phyloP scores from a whole-genome alignment of 2,329 filamentous ascomycete species.

The Aureobasidium subglaciale region DNA sequence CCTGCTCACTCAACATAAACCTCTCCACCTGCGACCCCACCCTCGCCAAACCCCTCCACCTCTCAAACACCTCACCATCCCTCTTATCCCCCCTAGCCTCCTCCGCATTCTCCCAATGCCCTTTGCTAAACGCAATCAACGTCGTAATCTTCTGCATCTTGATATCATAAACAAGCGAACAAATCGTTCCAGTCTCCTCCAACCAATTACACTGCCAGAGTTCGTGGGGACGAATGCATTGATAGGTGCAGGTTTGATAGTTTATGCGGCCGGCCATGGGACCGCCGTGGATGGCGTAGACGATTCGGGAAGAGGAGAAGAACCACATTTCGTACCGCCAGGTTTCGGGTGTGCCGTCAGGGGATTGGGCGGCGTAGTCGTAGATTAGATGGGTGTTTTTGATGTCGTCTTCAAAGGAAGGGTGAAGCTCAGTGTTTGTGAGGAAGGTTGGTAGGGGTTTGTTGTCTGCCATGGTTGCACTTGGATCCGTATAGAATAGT shows the following conservation, averaged over 20 bases:
- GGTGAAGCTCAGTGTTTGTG: constrained; percentile 23
- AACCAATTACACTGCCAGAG: constrained; percentile 57
- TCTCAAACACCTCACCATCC: constrained; percentile 42
- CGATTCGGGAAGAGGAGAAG: constrained; percentile 43
- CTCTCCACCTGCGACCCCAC: constrained; percentile 46
- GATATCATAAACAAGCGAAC: constrained; percentile 52
- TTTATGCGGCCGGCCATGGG: constrained; percentile 52
- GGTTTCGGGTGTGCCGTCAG: constrained; percentile 46
- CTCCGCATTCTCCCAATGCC: constrained; percentile 47
- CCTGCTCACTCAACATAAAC: constrained; percentile 48
- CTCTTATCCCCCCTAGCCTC: constrained; percentile 52
- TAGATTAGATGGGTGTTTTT: constrained; percentile 50
- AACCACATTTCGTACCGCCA: constrained; percentile 59
- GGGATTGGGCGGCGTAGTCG: constrained; percentile 45
- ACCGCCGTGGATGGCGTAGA: constrained; percentile 52
- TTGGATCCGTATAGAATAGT: too few relatives aligned
- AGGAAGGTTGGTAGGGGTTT: constrained; percentile 11
- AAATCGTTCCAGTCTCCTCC: constrained; percentile 53
- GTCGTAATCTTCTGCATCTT: constrained; percentile 43
- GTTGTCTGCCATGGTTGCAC: background rate
- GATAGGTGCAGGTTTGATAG: constrained; percentile 49
- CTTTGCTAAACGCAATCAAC: constrained; percentile 46
- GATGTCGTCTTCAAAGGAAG: constrained; percentile 45
- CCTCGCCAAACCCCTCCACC: constrained; percentile 45
- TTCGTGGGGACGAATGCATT: constrained; percentile 52